These are phyloP conservation scores for Paracorniculantispora psalliotae DNA, from an alignment of 2,329 filamentous ascomycete genomes.

Conservation along the genomic window DNA sequence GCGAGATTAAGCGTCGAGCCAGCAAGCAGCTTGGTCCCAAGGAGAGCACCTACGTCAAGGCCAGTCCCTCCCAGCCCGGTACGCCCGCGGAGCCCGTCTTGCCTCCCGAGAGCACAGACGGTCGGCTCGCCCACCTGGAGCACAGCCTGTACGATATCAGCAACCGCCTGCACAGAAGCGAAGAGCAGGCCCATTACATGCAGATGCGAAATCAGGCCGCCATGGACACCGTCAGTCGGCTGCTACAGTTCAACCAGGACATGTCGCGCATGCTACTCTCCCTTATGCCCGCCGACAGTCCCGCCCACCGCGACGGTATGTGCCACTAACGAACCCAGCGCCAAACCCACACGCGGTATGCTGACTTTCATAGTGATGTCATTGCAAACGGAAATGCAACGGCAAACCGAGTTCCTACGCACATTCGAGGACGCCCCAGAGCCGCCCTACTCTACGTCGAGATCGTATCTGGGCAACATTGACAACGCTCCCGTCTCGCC, in stretches of 20 bases:
- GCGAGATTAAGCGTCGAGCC: constrained; percentile 92
- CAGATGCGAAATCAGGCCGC: constrained; percentile 76
- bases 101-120: constrained; percentile 69
- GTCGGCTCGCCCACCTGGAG: constrained; percentile 69
- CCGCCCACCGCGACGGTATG: constrained; percentile 78
- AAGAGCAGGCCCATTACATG: constrained; percentile 76
- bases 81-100: constrained; percentile 77
- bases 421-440: constrained; percentile 63
- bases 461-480: constrained; percentile 61
- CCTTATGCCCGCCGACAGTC: constrained; percentile 69
- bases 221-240: constrained; percentile 70
- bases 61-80: constrained; percentile 70
- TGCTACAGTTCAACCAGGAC: constrained; percentile 76
- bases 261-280: constrained; percentile 70
- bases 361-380: constrained; percentile 40
- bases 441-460: constrained; percentile 58
- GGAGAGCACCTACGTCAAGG: constrained; percentile 78
- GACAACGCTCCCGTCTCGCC: constrained; percentile 82
- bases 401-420: constrained; percentile 54
- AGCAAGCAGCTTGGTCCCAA: constrained; percentile 91
- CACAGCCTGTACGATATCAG: constrained; percentile 78
- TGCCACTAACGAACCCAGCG: too few species aligned
- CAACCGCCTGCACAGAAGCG: constrained; percentile 69
- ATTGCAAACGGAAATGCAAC: constrained; percentile 56
- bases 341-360: constrained; percentile 26